Conservation (phyloP, 139 green algal genomes). For the Chlamydomonas sp. region DNA sequence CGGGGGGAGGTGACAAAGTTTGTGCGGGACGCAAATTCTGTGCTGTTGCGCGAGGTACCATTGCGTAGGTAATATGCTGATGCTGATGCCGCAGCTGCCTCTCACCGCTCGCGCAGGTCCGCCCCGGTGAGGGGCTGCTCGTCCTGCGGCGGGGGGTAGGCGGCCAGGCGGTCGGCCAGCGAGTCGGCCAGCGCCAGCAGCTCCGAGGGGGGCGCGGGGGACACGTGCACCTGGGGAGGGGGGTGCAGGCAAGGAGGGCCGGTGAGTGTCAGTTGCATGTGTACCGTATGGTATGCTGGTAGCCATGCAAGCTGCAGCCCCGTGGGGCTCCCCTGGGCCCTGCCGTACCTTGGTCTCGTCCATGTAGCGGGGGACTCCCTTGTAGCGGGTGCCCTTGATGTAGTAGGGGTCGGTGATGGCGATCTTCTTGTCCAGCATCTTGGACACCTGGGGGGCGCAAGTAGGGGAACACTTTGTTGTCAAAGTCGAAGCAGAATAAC, state of each 20-base stretch:
- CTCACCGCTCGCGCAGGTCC: constrained; percentile 21
- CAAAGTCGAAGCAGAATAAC: too few relatives aligned
- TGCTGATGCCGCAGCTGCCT: not conserved
- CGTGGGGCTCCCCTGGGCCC: not conserved
- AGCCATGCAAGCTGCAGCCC: not conserved
- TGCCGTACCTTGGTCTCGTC: constrained; percentile 1
- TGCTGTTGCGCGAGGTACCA: too few relatives aligned
- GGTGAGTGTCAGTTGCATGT: too few relatives aligned
- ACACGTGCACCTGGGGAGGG: not conserved
- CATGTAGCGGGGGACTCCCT: constrained; percentile 19
- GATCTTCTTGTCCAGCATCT: constrained; percentile 3
- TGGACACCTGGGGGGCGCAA: not conserved
- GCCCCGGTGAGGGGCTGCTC: not conserved
- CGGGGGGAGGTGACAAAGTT: too few relatives aligned
- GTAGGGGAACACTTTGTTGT: not conserved
- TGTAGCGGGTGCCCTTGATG: not conserved
- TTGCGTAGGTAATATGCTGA: too few relatives aligned
- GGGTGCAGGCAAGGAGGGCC: too few relatives aligned
- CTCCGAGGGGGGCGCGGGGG: not conserved
- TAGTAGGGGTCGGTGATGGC: constrained; percentile 11
- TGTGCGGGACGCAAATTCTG: too few relatives aligned
- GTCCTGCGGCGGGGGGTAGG: not conserved
- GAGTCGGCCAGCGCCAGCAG: constrained; percentile 7
- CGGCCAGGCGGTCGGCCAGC: not conserved
- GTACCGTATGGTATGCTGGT: too few relatives aligned